Evolutionary conservation across 2,329 filamentous ascomycete species (phyloP).

Genomic region (Sordariomycetes sp.): DNA sequence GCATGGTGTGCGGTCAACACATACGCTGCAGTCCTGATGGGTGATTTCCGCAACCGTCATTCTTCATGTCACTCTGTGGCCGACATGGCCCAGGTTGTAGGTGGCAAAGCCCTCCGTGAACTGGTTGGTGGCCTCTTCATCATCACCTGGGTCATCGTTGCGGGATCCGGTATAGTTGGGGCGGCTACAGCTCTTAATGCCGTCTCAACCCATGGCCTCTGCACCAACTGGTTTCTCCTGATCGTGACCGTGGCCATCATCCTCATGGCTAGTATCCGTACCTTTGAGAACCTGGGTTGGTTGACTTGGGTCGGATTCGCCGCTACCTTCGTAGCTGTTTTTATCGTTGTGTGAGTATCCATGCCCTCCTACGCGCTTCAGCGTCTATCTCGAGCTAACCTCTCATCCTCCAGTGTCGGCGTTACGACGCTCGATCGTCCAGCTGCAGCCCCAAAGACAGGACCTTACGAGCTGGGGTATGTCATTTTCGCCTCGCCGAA

Average conservation of each 20-base stretch:
- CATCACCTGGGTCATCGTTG: neutral
- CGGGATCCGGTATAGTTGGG: neutral
- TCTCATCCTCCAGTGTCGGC: too few relatives aligned
- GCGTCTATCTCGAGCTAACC: too few relatives aligned
- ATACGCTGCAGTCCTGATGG: neutral
- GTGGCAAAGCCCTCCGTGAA: neutral
- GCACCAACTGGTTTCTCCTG: constrained; percentile 15
- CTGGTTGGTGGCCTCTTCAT: neutral
- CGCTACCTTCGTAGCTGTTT: constrained; percentile 35
- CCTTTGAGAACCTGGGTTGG: constrained; percentile 9
- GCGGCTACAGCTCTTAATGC: constrained; percentile 14
- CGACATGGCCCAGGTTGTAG: neutral
- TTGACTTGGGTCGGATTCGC: constrained; percentile 33
- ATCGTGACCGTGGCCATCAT: constrained; percentile 11
- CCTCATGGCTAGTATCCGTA: constrained; percentile 12
- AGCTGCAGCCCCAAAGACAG: constrained; percentile 40
- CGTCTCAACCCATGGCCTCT: constrained; percentile 14
- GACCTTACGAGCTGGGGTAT: constrained; percentile 44
- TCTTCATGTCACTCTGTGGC: neutral
- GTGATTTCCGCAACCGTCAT: neutral
- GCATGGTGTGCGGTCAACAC: neutral
- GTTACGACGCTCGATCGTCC: constrained; percentile 31
- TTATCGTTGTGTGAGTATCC: constrained; percentile 15
- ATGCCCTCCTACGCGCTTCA: too few relatives aligned
- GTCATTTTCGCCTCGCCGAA: constrained; percentile 35